Conservation (phyloP, 495 filamentous ascomycete species). For the Monascus purpureus region DNA sequence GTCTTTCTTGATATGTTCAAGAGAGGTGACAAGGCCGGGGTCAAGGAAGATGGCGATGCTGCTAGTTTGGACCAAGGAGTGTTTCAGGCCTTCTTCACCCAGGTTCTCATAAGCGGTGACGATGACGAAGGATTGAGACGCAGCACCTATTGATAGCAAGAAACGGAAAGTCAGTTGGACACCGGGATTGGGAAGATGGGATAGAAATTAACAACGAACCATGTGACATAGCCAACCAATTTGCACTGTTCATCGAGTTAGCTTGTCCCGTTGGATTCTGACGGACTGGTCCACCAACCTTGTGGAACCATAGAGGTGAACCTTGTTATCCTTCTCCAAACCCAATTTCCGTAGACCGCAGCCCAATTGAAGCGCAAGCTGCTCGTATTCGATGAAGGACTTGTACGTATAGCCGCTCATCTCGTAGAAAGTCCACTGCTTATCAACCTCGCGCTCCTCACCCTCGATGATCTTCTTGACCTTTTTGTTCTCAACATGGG, state of each 20-base stretch:
- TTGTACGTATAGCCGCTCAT: slow-evolving; percentile 76
- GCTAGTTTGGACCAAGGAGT: slow-evolving; percentile 78
- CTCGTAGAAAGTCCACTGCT: slow-evolving; percentile 95
- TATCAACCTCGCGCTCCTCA: slow-evolving; percentile 76
- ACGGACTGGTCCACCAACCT: too few species aligned
- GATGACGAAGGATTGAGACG: slow-evolving; percentile 87
- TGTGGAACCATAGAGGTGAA: slow-evolving; percentile 86
- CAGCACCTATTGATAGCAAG: too few species aligned
- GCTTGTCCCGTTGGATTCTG: too few species aligned
- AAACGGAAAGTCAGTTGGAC: too few species aligned
- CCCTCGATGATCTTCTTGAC: slow-evolving; percentile 94
- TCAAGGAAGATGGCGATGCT: slow-evolving; percentile 87
- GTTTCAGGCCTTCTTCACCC: slow-evolving; percentile 81
- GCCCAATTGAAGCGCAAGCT: slow-evolving; percentile 57
- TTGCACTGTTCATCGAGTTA: slow-evolving; percentile 29
- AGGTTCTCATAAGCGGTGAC: slow-evolving; percentile 98
- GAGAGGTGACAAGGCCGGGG: slow-evolving; percentile 63
- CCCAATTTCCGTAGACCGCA: slow-evolving; percentile 69
- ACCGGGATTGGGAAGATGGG: too few species aligned
- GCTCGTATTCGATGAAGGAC: slow-evolving; percentile 81
- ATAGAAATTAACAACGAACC: slow-evolving; percentile 30
- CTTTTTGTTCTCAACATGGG: slow-evolving; percentile 88
- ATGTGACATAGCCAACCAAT: slow-evolving; percentile 70
- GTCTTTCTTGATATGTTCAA: slow-evolving; percentile 68
- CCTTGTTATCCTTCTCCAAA: slow-evolving; percentile 51